Percentiles rank a stretch among this genome's conserved stretches.
phyloP scores from a whole-genome alignment of 805 yeast genomes.

The Pichia thaimueangensis region DNA sequence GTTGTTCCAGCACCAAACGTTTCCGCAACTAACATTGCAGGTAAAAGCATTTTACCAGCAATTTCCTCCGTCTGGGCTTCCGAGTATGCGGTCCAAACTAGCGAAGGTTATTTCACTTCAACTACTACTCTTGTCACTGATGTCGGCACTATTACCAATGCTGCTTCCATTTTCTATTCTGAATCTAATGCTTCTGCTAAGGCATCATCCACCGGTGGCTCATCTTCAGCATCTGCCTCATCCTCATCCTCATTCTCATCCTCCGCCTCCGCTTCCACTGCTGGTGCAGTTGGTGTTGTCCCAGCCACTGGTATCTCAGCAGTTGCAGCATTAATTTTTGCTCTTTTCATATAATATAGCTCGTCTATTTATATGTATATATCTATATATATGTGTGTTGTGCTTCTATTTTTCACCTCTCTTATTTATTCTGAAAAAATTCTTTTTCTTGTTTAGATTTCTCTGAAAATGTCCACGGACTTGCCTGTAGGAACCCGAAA shows the following conservation, averaged over 20 bases:
- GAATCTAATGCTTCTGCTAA: slow-evolving; percentile 10
- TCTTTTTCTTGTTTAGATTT: too few relatives aligned
- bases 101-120: slow-evolving; percentile 26
- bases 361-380: neutral
- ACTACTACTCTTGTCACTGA: slow-evolving; percentile 27
- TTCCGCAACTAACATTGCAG: slow-evolving; percentile 30
- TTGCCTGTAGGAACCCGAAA: too few relatives aligned
- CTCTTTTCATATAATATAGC: neutral
- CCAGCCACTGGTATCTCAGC: slow-evolving; percentile 4
- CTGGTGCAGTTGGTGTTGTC: slow-evolving; percentile 1
- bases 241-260: neutral
- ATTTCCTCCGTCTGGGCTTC: slow-evolving; percentile 31
- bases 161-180: slow-evolving; percentile 6
- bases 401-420: neutral
- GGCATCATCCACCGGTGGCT: neutral
- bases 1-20: slow-evolving; percentile 34
- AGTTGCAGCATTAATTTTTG: neutral
- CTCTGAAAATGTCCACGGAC: too few relatives aligned
- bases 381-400: neutral
- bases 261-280: slow-evolving; percentile 1
- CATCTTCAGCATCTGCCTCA: neutral
- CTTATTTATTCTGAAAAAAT: too few relatives aligned
- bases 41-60: slow-evolving; percentile 28
- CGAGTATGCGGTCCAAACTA: slow-evolving; percentile 21
- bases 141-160: slow-evolving; percentile 15